Evolutionary conservation across 306 rosid genomes (phyloP).

Genomic region (Albizia julibrissin): DNA sequence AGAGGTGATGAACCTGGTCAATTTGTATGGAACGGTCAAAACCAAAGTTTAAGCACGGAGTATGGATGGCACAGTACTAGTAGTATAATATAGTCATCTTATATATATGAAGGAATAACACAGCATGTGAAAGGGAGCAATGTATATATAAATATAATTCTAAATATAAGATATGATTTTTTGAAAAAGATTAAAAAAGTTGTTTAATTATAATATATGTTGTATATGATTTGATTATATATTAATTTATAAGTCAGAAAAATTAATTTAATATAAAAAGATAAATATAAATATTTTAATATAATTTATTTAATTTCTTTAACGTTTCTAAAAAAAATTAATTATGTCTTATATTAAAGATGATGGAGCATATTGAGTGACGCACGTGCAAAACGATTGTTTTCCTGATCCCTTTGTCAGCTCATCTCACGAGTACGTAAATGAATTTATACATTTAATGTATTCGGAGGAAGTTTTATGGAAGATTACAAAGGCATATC

Average conservation of each 20-base stretch:
- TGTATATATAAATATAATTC: not conserved
- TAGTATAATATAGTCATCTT: not conserved
- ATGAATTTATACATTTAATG: not conserved
- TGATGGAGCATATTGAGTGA: not conserved
- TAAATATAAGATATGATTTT: too few relatives aligned
- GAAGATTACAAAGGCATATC: not conserved
- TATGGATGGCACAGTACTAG: not conserved
- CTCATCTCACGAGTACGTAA: not conserved
- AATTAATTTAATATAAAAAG: too few relatives aligned
- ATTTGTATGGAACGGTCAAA: not conserved
- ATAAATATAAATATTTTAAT: too few relatives aligned
- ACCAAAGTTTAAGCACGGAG: slow-evolving; percentile 1
- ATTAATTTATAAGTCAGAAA: too few relatives aligned
- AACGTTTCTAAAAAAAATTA: too few relatives aligned
- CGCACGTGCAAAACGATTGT: not conserved
- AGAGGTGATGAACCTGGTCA: not conserved
- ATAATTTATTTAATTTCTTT: too few relatives aligned
- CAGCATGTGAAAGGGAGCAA: not conserved
- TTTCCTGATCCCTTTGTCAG: not conserved
- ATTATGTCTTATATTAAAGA: too few relatives aligned
- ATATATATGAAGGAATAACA: not conserved
- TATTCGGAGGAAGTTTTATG: not conserved
- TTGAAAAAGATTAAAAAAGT: too few relatives aligned
- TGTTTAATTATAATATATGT: too few relatives aligned
- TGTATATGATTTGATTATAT: too few relatives aligned